These are phyloP conservation scores for Neurospora pannonica DNA, from an alignment of 495 filamentous ascomycete genomes.

Conservation along the genomic window DNA sequence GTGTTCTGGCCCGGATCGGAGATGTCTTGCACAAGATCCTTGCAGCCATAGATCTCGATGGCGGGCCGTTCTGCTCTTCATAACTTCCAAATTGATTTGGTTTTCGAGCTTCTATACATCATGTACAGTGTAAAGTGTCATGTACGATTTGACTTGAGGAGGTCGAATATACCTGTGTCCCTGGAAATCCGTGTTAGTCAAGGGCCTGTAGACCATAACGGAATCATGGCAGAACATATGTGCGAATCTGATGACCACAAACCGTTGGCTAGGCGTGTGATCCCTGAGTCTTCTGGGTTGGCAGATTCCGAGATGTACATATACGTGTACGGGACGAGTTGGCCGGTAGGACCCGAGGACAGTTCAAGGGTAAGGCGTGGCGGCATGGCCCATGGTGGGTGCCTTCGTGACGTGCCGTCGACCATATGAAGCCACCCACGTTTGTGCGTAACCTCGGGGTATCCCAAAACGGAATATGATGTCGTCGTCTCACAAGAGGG, in stretches of 20 bases:
- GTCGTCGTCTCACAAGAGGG: not conserved
- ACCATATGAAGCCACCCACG: not conserved
- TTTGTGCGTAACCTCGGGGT: not conserved
- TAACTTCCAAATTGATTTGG: not conserved
- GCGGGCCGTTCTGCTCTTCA: not conserved
- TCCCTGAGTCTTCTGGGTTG: not conserved
- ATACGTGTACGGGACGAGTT: not conserved
- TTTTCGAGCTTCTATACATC: not conserved
- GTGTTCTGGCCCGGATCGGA: not conserved
- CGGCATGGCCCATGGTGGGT: not conserved
- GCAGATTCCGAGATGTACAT: not conserved
- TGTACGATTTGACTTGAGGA: not conserved
- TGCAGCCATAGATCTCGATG: not conserved
- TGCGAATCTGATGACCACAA: not conserved
- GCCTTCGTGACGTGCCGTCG: not conserved
- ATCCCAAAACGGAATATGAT: not conserved
- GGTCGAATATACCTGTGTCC: not conserved
- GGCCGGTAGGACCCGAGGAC: not conserved
- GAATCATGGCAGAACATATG: not conserved
- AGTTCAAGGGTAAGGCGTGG: not conserved
- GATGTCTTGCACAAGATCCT: not conserved
- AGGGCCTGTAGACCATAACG: not conserved
- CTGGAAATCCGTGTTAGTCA: not conserved
- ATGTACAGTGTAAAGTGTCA: not conserved
- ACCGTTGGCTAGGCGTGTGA: not conserved